phyloP scores from a whole-genome alignment of 106 monocot genomes.

The Allium sativum region DNA sequence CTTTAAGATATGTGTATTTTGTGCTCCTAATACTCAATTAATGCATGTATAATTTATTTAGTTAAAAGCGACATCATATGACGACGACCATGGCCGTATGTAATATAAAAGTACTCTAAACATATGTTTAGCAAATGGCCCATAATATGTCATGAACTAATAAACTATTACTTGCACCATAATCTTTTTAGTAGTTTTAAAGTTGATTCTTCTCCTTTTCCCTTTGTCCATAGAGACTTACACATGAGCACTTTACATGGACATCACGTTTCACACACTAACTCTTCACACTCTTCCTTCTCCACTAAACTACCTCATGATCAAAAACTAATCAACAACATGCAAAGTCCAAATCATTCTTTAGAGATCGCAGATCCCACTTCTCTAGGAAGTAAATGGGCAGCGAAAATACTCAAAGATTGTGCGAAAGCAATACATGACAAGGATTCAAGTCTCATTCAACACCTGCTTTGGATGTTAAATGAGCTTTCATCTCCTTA shows the following conservation, averaged over 20 bases:
- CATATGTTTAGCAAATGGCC: conserved; percentile 1
- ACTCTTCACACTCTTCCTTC: background rate
- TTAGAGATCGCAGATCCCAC: conserved; percentile 1
- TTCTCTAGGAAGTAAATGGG: conserved; percentile 18
- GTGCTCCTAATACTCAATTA: background rate
- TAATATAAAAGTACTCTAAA: conserved; percentile 5
- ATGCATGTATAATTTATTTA: conserved; percentile 4
- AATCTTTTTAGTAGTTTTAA: background rate
- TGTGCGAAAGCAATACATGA: conserved; percentile 35
- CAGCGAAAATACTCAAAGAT: conserved; percentile 20
- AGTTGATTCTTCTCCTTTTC: background rate
- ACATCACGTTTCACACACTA: background rate
- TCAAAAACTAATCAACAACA: background rate
- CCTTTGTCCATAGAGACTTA: background rate
- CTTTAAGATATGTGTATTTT: background rate
- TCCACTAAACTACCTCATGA: conserved; percentile 1
- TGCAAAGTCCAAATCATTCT: conserved; percentile 7
- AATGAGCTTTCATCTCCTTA: conserved; percentile 41
- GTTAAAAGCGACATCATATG: background rate
- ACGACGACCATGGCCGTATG: conserved; percentile 10
- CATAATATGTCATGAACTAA: background rate
- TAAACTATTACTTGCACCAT: conserved; percentile 11
- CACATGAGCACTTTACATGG: conserved; percentile 4
- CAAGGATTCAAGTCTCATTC: conserved; percentile 30
- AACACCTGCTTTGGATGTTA: conserved; percentile 35